These are phyloP conservation scores for Cinchona pubescens DNA, from an alignment of 257 asterid genomes.

Conservation along the genomic window DNA sequence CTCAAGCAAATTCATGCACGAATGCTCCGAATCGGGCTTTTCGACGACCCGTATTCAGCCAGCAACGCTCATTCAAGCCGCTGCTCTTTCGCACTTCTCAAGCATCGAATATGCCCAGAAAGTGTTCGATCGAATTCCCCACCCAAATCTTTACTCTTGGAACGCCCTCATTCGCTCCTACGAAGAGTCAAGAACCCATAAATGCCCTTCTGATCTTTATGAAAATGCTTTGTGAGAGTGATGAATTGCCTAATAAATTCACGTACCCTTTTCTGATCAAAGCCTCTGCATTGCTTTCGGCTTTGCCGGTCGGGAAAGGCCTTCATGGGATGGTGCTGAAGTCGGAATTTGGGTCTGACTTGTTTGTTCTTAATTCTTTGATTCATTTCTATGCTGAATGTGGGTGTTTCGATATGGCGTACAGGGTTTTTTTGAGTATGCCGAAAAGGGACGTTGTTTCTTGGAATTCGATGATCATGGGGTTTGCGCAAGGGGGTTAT, in stretches of 20 bases:
- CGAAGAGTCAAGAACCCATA: slow-evolving; percentile 46
- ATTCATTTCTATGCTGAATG: slow-evolving; percentile 66
- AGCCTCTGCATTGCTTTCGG: slow-evolving; percentile 55
- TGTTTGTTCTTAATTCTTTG: slow-evolving; percentile 60
- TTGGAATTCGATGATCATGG: no score
- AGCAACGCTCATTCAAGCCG: slow-evolving; percentile 64
- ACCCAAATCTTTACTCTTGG: slow-evolving; percentile 72
- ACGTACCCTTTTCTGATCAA: slow-evolving; percentile 81
- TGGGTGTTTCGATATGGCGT: slow-evolving; percentile 53
- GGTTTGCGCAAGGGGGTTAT: slow-evolving; percentile 50
- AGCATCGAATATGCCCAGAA: slow-evolving; percentile 60
- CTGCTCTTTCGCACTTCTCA: slow-evolving; percentile 48
- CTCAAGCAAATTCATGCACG: slow-evolving; percentile 74
- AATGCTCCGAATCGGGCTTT: slow-evolving; percentile 67
- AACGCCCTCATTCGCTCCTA: slow-evolving; percentile 66
- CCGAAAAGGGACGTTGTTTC: slow-evolving; percentile 59
- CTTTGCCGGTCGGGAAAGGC: slow-evolving; percentile 49
- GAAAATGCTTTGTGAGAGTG: slow-evolving; percentile 38
- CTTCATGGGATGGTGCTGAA: slow-evolving; percentile 74
- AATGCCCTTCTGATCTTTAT: slow-evolving; percentile 37
- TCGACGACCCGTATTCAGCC: slow-evolving; percentile 61
- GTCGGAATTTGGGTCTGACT: slow-evolving; percentile 45
- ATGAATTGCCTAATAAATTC: slow-evolving; percentile 56
- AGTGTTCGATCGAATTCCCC: slow-evolving; percentile 74
- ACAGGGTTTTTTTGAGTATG: slow-evolving; percentile 48